Evolutionary conservation across 2,329 filamentous ascomycete species (phyloP).

Genomic region (Camillea tinctor): DNA sequence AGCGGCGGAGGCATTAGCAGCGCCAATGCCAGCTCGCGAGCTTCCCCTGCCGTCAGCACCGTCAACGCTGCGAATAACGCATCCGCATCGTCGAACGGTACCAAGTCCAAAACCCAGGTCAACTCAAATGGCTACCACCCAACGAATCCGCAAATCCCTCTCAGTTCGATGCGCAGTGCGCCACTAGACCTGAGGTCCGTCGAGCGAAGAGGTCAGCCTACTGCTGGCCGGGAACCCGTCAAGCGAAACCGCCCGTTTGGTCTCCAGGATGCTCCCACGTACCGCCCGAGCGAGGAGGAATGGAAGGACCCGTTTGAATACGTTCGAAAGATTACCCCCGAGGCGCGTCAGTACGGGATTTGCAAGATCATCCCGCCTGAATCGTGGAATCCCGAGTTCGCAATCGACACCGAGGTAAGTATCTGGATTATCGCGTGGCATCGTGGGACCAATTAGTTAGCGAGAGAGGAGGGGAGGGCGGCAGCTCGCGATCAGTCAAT

Average conservation of each 20-base stretch:
- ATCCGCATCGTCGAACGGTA: slow-evolving; percentile 31
- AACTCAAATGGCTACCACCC: slow-evolving; percentile 55
- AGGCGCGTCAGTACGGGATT: slow-evolving; percentile 84
- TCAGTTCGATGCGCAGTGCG: slow-evolving; percentile 56
- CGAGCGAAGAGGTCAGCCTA: slow-evolving; percentile 83
- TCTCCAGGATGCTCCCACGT: slow-evolving; percentile 86
- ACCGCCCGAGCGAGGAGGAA: slow-evolving; percentile 85
- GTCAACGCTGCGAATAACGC: slow-evolving; percentile 32
- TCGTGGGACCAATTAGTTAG: neutral
- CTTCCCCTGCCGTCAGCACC: slow-evolving; percentile 47
- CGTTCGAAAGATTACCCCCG: slow-evolving; percentile 84
- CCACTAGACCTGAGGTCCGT: slow-evolving; percentile 85
- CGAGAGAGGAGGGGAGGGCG: no score
- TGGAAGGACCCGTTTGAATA: slow-evolving; percentile 94
- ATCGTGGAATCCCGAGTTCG: slow-evolving; percentile 90
- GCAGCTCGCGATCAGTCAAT: neutral
- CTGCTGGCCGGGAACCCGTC: slow-evolving; percentile 70
- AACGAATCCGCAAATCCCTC: slow-evolving; percentile 47
- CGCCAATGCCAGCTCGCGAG: slow-evolving; percentile 51
- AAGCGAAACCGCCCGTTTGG: slow-evolving; percentile 80
- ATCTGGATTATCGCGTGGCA: neutral
- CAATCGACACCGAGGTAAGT: slow-evolving; percentile 91
- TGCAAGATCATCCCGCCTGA: slow-evolving; percentile 95
- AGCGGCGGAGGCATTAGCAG: slow-evolving; percentile 40
- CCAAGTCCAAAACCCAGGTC: slow-evolving; percentile 52